phyloP scores from a whole-genome alignment of 2,329 filamentous ascomycete genomes.

The Penicillium janthinellum region DNA sequence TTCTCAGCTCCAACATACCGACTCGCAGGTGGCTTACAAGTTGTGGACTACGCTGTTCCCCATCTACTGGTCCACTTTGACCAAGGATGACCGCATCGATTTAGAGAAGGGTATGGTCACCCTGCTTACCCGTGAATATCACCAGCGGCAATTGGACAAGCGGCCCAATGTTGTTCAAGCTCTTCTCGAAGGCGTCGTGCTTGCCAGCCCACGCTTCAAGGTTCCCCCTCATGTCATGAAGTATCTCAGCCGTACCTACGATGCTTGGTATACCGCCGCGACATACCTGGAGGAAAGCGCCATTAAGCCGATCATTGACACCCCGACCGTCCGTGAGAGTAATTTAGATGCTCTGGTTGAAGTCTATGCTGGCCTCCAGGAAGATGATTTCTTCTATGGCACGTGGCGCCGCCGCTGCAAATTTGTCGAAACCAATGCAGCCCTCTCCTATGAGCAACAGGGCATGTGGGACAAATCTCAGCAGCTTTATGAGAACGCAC shows the following conservation, averaged over 20 bases:
- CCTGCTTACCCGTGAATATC: slow-evolving; percentile 91
- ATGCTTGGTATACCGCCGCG: slow-evolving; percentile 95
- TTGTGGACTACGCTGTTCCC: slow-evolving; percentile 92
- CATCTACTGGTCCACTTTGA: slow-evolving; percentile 86
- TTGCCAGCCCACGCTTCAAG: slow-evolving; percentile 83
- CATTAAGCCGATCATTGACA: slow-evolving; percentile 81
- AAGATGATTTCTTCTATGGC: slow-evolving; percentile 96
- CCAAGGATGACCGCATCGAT: slow-evolving; percentile 84
- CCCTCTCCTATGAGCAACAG: slow-evolving; percentile 96
- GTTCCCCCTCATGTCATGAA: slow-evolving; percentile 96
- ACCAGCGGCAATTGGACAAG: slow-evolving; percentile 90
- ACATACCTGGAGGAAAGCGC: slow-evolving; percentile 88
- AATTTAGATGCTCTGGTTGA: slow-evolving; percentile 95
- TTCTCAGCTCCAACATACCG: slow-evolving; percentile 87
- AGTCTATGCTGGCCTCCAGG: slow-evolving; percentile 84
- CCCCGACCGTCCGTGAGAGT: slow-evolving; percentile 81
- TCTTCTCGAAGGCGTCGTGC: slow-evolving; percentile 82
- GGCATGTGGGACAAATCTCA: slow-evolving; percentile 99
- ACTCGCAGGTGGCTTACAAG: slow-evolving; percentile 77
- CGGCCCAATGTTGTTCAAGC: slow-evolving; percentile 95
- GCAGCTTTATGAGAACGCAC: slow-evolving; percentile 91
- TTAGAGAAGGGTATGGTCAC: slow-evolving; percentile 89
- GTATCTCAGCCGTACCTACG: slow-evolving; percentile 89
- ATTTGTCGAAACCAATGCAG: slow-evolving; percentile 96
- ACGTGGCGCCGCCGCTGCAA: slow-evolving; percentile 94